phyloP scores from a whole-genome alignment of 352 stramenopile genomes.

The Halophytophthora polymorphica region DNA sequence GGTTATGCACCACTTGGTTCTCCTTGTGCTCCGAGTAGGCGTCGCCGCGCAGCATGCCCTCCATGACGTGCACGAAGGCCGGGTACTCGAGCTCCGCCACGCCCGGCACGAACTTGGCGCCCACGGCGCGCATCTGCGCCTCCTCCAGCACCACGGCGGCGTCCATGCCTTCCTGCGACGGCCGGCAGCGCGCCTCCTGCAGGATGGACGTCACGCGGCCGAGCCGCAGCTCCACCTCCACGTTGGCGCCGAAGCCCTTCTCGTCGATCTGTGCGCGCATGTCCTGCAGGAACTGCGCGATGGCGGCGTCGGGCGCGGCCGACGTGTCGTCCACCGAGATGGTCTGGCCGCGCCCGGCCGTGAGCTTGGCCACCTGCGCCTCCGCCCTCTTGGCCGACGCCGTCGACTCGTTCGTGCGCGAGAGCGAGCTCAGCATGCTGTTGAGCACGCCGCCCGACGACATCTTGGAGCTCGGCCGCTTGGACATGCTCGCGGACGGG shows the following conservation, averaged over 20 bases:
- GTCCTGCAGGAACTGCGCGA: constrained; percentile 77
- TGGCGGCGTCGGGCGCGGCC: constrained; percentile 65
- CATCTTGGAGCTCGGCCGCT: constrained; percentile 54
- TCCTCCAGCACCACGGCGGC: constrained; percentile 71
- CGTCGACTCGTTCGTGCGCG: constrained; percentile 72
- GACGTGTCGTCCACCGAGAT: constrained; percentile 71
- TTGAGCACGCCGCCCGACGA: constrained; percentile 39
- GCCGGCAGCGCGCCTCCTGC: constrained; percentile 68
- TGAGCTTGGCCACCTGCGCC: constrained; percentile 69
- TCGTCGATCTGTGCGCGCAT: constrained; percentile 78
- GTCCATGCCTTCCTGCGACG: constrained; percentile 67
- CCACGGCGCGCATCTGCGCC: constrained; percentile 71
- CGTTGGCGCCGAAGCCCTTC: constrained; percentile 68
- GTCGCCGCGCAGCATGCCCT: constrained; percentile 67
- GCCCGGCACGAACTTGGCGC: constrained; percentile 79
- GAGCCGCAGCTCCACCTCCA: constrained; percentile 84
- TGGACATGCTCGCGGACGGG: constrained; percentile 46
- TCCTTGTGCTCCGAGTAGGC: constrained; percentile 72
- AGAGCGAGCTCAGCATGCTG: constrained; percentile 74
- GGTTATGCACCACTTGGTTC: constrained; percentile 78
- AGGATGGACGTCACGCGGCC: constrained; percentile 77
- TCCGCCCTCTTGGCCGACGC: constrained; percentile 73
- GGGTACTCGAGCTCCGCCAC: constrained; percentile 73
- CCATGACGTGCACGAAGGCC: constrained; percentile 57
- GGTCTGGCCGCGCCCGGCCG: constrained; percentile 61